Percentiles rank a stretch among this genome's conserved stretches.
Evolutionary conservation across 2,329 filamentous ascomycete species (phyloP).

Genomic region (Sclerotiophoma versabilis): DNA sequence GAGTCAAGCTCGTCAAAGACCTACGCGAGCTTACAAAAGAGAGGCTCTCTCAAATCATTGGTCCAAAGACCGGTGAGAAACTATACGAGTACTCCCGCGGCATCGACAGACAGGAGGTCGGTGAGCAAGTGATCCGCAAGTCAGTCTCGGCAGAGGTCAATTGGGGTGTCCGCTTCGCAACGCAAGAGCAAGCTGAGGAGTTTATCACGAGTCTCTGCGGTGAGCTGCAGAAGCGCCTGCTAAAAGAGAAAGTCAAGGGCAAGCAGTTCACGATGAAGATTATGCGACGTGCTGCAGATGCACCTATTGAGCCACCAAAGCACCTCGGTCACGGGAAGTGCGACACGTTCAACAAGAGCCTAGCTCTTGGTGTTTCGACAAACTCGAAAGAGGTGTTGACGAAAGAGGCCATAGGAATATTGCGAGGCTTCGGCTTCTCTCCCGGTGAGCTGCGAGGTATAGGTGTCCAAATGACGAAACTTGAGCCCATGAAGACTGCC

Average conservation of each 20-base stretch:
- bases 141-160: slow-evolving; percentile 97
- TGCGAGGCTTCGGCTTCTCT: slow-evolving; percentile 82
- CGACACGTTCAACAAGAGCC: slow-evolving; percentile 90
- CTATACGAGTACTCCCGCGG: slow-evolving; percentile 90
- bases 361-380: slow-evolving; percentile 82
- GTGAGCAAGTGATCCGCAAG: slow-evolving; percentile 84
- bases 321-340: slow-evolving; percentile 95
- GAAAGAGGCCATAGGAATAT: slow-evolving; percentile 83
- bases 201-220: slow-evolving; percentile 86
- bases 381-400: slow-evolving; percentile 74
- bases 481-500: slow-evolving; percentile 76
- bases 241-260: slow-evolving; percentile 86
- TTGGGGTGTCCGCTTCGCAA: slow-evolving; percentile 96
- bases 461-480: slow-evolving; percentile 90
- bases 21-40: slow-evolving; percentile 80
- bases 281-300: slow-evolving; percentile 85
- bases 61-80: slow-evolving; percentile 91
- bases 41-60: slow-evolving; percentile 73
- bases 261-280: slow-evolving; percentile 92
- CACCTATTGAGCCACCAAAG: slow-evolving; percentile 89
- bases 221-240: slow-evolving; percentile 80
- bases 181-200: slow-evolving; percentile 88
- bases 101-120: slow-evolving; percentile 85
- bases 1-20: slow-evolving; percentile 82
- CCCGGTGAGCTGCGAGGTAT: slow-evolving; percentile 93